A percentile compares a stretch with the other conserved stretches of the same genome.
Conservation (phyloP, 441 rosid species). For the Corymbia calophylla region DNA sequence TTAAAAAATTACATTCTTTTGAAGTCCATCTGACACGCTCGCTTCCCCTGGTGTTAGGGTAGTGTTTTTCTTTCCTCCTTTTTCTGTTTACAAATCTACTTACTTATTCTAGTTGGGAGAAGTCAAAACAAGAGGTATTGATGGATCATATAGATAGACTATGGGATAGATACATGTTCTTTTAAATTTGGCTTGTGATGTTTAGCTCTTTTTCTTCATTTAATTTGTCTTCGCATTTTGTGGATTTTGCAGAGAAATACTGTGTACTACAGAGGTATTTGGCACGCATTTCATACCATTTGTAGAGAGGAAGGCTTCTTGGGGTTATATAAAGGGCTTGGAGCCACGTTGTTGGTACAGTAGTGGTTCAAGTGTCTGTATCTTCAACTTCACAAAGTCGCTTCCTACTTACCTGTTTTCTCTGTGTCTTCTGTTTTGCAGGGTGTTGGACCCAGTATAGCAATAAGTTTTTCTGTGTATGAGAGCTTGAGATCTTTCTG, state of each 20-base stretch:
- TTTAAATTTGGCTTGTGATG: neutral
- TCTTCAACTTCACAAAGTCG: neutral
- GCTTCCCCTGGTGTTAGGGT: neutral
- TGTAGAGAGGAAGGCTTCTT: slow-evolving; percentile 74
- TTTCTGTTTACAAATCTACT: neutral
- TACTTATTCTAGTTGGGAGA: neutral
- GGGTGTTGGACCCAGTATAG: slow-evolving; percentile 83
- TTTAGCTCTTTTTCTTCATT: neutral
- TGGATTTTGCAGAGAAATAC: slow-evolving; percentile 53
- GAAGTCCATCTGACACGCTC: neutral
- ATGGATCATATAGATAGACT: neutral
- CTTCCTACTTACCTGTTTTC: neutral
- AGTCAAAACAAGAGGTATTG: neutral
- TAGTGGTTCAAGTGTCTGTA: neutral
- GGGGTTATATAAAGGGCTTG: slow-evolving; percentile 93
- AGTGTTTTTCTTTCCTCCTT: neutral
- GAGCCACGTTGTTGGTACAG: slow-evolving; percentile 85
- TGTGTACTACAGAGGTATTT: slow-evolving; percentile 70
- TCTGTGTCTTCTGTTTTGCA: slow-evolving; percentile 10
- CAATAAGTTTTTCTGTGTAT: neutral
- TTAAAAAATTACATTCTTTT: neutral
- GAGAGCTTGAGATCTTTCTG: neutral
- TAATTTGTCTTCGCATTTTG: neutral
- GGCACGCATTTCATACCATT: slow-evolving; percentile 74
- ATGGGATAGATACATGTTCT: neutral